Evolutionary conservation across 805 yeast species (phyloP).

Genomic region (Wickerhamomyces kurtzmanii): DNA sequence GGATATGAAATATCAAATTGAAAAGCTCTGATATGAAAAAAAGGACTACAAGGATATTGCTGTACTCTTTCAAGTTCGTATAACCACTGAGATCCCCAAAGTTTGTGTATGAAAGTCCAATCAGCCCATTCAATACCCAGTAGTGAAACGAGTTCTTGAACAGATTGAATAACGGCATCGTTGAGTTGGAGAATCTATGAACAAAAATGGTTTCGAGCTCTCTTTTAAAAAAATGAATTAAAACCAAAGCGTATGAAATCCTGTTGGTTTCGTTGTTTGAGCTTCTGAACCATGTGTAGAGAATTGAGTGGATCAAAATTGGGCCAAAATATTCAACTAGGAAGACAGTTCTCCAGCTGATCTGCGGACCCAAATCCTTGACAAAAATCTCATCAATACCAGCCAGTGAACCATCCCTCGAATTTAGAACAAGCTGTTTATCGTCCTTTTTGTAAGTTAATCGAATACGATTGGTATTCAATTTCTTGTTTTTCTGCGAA

Average conservation of each 20-base stretch:
- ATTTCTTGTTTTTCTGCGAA: constrained; percentile 28
- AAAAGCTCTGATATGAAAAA: constrained; percentile 59
- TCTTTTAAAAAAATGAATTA: constrained; percentile 78
- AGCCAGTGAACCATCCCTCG: constrained; percentile 15
- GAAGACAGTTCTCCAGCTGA: constrained; percentile 88
- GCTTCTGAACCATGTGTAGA: constrained; percentile 36
- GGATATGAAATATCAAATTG: constrained; percentile 64
- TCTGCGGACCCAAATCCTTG: constrained; percentile 90
- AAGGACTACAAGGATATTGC: constrained; percentile 25
- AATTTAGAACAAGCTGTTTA: constrained; percentile 20
- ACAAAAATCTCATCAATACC: constrained; percentile 41
- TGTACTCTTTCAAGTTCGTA: constrained; percentile 8
- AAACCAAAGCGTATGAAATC: constrained; percentile 33
- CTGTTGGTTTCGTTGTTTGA: constrained; percentile 16
- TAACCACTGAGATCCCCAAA: constrained; percentile 29
- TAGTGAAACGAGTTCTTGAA: constrained; percentile 88
- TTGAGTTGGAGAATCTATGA: constrained; percentile 77
- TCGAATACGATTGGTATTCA: constrained; percentile 44
- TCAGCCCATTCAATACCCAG: constrained; percentile 80
- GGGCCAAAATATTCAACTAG: constrained; percentile 88
- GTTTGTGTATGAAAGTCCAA: constrained; percentile 37
- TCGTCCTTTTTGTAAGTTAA: constrained; percentile 30
- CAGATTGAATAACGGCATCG: constrained; percentile 86
- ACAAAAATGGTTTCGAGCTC: constrained; percentile 80
- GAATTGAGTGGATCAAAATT: constrained; percentile 62